Conservation (phyloP, 441 rosid species). For the Breynia disticha region DNA sequence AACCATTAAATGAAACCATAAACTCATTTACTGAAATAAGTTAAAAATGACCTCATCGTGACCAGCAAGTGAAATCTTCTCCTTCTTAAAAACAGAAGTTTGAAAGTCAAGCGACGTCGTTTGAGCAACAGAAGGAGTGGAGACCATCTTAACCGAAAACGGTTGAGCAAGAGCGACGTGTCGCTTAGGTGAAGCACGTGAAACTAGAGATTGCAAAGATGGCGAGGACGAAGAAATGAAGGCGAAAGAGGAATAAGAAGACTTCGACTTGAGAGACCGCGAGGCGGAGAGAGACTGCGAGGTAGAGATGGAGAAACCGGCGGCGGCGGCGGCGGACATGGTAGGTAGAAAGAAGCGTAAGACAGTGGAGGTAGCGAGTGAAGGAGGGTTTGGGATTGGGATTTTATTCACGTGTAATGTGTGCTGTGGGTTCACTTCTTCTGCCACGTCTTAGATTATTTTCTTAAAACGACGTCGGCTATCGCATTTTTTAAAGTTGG, state of each 20-base stretch:
- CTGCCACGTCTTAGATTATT: too few species aligned
- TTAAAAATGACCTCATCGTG: constrained; percentile 43
- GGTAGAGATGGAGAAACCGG: not conserved
- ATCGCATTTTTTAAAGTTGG: too few species aligned
- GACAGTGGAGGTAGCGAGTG: too few species aligned
- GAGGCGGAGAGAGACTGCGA: not conserved
- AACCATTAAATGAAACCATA: not conserved
- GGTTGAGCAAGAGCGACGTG: constrained; percentile 12
- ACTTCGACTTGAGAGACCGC: not conserved
- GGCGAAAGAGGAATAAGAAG: constrained; percentile 2
- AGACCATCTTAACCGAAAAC: constrained; percentile 19
- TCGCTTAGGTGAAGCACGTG: constrained; percentile 9
- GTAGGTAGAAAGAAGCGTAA: not conserved
- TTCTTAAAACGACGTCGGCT: too few species aligned
- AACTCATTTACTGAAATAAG: not conserved
- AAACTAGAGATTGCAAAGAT: constrained; percentile 17
- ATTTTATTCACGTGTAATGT: too few species aligned
- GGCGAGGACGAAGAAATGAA: constrained; percentile 13
- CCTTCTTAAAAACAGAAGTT: constrained; percentile 57
- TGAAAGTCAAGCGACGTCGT: constrained; percentile 45
- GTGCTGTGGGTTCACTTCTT: too few species aligned
- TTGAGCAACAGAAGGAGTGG: constrained; percentile 18
- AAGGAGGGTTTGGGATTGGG: not conserved
- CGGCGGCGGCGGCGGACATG: constrained; percentile 14
- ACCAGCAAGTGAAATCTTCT: constrained; percentile 60